phyloP scores from a whole-genome alignment of 2,329 filamentous ascomycete species.

The Fusarium tanahbumbuense region DNA sequence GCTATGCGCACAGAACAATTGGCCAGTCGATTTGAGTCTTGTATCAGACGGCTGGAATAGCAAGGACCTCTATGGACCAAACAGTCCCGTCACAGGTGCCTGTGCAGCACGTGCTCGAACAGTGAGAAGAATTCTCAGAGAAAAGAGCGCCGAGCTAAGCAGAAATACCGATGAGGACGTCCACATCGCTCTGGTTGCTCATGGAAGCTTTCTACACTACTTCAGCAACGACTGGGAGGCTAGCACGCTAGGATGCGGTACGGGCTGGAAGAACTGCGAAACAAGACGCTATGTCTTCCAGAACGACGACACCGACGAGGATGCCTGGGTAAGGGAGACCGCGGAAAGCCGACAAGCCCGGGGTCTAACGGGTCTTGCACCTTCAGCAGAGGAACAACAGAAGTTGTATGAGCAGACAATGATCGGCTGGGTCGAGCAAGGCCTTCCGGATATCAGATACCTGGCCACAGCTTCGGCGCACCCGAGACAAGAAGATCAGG shows the following conservation, averaged over 20 bases:
- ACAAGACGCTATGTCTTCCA: constrained; percentile 31
- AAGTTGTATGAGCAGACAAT: constrained; percentile 27
- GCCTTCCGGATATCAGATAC: constrained; percentile 29
- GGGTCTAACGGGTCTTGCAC: constrained; percentile 17
- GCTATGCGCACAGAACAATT: constrained; percentile 1
- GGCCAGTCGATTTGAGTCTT: constrained; percentile 31
- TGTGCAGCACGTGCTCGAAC: constrained; percentile 23
- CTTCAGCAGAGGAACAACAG: constrained; percentile 21
- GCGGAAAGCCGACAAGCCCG: constrained; percentile 20
- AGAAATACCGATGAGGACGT: constrained; percentile 14
- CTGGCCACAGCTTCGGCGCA: constrained; percentile 19
- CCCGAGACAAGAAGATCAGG: neutral
- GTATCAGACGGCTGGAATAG: constrained; percentile 23
- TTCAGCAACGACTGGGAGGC: constrained; percentile 38
- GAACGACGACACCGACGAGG: constrained; percentile 19
- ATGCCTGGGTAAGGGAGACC: constrained; percentile 35
- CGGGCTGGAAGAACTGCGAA: constrained; percentile 34
- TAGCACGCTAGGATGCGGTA: constrained; percentile 17
- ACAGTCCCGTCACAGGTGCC: constrained; percentile 30
- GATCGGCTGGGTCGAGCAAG: constrained; percentile 31
- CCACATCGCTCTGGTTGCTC: constrained; percentile 32
- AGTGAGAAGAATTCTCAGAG: constrained; percentile 28
- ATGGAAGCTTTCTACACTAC: constrained; percentile 36
- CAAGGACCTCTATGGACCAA: constrained; percentile 30
- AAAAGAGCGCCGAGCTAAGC: constrained; percentile 14